Evolutionary conservation across 176 grass and related monocot genomes (phyloP).

Genomic region (Oryza meridionalis): DNA sequence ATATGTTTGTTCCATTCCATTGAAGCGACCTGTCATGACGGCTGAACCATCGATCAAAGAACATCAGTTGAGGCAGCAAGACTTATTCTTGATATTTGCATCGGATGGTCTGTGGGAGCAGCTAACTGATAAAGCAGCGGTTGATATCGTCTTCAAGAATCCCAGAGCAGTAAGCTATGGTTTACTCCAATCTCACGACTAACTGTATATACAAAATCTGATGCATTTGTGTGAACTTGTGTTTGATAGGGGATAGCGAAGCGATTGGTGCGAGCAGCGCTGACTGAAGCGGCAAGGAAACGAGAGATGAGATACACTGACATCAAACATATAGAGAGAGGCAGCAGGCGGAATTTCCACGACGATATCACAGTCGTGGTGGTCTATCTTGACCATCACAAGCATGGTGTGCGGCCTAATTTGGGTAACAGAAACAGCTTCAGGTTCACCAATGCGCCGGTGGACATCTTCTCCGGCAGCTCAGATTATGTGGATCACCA

Average conservation of each 20-base stretch:
- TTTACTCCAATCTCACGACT: not conserved
- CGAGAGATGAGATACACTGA: conserved; percentile 60
- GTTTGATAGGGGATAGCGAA: conserved; percentile 53
- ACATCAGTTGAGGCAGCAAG: conserved; percentile 49
- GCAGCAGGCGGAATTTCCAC: conserved; percentile 50
- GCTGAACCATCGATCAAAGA: conserved; percentile 59
- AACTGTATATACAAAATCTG: conserved; percentile 1
- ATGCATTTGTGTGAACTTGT: conserved; percentile 24
- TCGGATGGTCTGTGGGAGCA: conserved; percentile 72
- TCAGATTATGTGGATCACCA: conserved; percentile 28
- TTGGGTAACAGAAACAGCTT: conserved; percentile 6
- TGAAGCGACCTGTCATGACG: conserved; percentile 48
- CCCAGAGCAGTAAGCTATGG: conserved; percentile 44
- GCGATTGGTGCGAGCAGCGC: conserved; percentile 52
- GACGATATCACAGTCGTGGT: conserved; percentile 63
- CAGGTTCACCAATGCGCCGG: conserved; percentile 26
- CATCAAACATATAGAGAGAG: conserved; percentile 48
- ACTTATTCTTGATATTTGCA: conserved; percentile 62
- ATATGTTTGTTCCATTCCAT: conserved; percentile 32
- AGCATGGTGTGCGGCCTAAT: not conserved
- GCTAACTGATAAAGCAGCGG: conserved; percentile 48
- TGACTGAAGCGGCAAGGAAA: conserved; percentile 60
- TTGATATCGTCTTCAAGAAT: conserved; percentile 61
- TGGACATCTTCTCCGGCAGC: conserved; percentile 38
- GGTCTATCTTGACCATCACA: conserved; percentile 52